Evolutionary conservation across 805 yeast genomes (phyloP).

Genomic region (Teunomyces tritomae): DNA sequence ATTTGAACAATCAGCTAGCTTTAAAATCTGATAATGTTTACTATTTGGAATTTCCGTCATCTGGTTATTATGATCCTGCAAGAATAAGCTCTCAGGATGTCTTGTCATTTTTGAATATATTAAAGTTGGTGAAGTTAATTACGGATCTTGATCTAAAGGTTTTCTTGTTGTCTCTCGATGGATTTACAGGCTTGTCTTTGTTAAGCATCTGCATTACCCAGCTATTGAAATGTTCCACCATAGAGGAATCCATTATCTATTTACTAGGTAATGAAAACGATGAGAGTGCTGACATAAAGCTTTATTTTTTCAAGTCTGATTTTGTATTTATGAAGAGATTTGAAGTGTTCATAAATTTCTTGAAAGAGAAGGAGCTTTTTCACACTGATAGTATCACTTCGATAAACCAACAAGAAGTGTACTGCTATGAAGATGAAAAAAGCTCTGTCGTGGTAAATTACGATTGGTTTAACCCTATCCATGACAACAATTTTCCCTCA

Average conservation of each 20-base stretch:
- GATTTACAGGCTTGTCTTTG: slow-evolving; percentile 35
- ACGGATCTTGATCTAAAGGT: slow-evolving; percentile 18
- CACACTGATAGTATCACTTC: neutral
- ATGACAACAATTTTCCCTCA: slow-evolving; percentile 38
- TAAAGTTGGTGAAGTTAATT: slow-evolving; percentile 25
- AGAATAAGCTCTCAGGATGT: slow-evolving; percentile 22
- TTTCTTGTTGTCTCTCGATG: slow-evolving; percentile 35
- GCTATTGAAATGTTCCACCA: slow-evolving; percentile 11
- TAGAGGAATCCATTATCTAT: slow-evolving; percentile 25
- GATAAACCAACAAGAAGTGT: slow-evolving; percentile 7
- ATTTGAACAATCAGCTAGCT: slow-evolving; percentile 4
- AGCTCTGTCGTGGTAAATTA: slow-evolving; percentile 1
- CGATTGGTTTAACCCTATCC: slow-evolving; percentile 34
- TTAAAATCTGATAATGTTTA: slow-evolving; percentile 9
- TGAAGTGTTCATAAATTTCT: slow-evolving; percentile 27
- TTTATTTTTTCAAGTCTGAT: slow-evolving; percentile 31
- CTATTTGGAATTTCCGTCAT: slow-evolving; percentile 34
- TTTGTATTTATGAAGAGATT: slow-evolving; percentile 26
- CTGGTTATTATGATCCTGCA: slow-evolving; percentile 22
- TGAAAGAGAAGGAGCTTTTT: slow-evolving; percentile 13
- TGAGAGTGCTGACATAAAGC: slow-evolving; percentile 14
- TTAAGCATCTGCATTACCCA: slow-evolving; percentile 16
- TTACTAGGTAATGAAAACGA: slow-evolving; percentile 10
- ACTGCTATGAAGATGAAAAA: slow-evolving; percentile 4
- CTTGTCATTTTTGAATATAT: slow-evolving; percentile 26